A percentile compares a stretch with the other conserved stretches of the same genome.
These are phyloP conservation scores for Dactylellina parvicollis DNA, from an alignment of 2,329 filamentous ascomycete genomes.

Conservation along the genomic window DNA sequence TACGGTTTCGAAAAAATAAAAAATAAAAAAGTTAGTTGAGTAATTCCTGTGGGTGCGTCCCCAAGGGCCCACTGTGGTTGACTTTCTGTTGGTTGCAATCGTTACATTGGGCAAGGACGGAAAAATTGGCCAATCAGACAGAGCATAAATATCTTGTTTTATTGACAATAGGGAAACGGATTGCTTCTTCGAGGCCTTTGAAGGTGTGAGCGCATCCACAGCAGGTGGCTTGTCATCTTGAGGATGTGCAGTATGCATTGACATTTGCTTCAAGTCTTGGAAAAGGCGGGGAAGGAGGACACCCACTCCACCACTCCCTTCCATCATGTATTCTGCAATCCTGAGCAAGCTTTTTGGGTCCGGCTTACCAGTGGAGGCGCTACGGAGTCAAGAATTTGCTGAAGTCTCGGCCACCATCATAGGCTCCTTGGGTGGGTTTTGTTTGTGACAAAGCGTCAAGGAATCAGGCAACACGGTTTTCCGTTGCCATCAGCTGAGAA, in stretches of 20 bases:
- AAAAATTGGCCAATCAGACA: slow-evolving; percentile 45
- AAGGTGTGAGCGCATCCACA: slow-evolving; percentile 32
- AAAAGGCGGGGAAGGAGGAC: slow-evolving; percentile 47
- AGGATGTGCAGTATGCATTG: slow-evolving; percentile 29
- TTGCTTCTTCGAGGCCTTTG: neutral
- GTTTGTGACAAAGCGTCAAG: slow-evolving; percentile 19
- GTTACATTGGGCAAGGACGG: slow-evolving; percentile 38
- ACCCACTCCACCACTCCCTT: neutral
- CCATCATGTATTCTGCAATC: neutral
- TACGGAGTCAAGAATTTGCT: neutral
- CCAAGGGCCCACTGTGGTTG: neutral
- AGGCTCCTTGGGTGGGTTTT: neutral
- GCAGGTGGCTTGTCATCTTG: no score
- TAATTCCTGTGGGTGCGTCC: slow-evolving; percentile 28
- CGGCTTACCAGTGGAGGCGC: slow-evolving; percentile 11
- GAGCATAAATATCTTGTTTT: neutral
- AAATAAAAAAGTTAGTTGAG: neutral
- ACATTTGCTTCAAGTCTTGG: slow-evolving; percentile 23
- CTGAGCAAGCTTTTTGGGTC: slow-evolving; percentile 27
- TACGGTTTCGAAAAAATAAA: slow-evolving; percentile 27
- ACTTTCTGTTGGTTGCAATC: slow-evolving; percentile 46
- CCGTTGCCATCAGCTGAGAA: no score
- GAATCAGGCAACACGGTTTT: slow-evolving; percentile 29
- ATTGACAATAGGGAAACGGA: no score
- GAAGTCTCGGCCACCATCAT: slow-evolving; percentile 23